Percentiles rank a stretch among this genome's conserved stretches.
phyloP scores from a whole-genome alignment of 1,284 basidiomycete species.

The Cronartium quercuum region DNA sequence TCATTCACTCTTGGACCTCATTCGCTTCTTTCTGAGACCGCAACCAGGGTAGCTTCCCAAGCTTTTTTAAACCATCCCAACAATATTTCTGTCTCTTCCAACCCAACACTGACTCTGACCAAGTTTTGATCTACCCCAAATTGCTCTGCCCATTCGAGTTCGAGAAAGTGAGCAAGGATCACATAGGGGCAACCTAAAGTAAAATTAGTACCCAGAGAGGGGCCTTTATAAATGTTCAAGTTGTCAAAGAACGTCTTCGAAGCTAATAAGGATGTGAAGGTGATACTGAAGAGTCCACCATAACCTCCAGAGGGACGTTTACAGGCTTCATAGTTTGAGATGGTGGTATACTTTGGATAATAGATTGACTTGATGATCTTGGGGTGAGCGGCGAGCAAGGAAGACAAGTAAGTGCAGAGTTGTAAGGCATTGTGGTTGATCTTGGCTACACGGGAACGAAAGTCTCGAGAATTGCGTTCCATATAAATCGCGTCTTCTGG shows the following conservation, averaged over 20 bases:
- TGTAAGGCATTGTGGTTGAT: slow-evolving; percentile 80
- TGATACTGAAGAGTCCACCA: slow-evolving; percentile 86
- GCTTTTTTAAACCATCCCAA: slow-evolving; percentile 62
- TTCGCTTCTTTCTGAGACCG: slow-evolving; percentile 53
- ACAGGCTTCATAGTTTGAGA: slow-evolving; percentile 66
- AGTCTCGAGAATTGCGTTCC: slow-evolving; percentile 96
- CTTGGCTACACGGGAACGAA: slow-evolving; percentile 64
- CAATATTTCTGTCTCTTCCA: slow-evolving; percentile 68
- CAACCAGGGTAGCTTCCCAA: slow-evolving; percentile 55
- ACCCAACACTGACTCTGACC: slow-evolving; percentile 81
- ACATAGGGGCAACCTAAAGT: slow-evolving; percentile 90
- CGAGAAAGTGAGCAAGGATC: slow-evolving; percentile 82
- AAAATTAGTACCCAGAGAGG: slow-evolving; percentile 90
- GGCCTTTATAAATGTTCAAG: slow-evolving; percentile 79
- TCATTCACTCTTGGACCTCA: background rate
- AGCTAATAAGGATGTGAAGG: slow-evolving; percentile 66
- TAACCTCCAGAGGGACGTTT: slow-evolving; percentile 60
- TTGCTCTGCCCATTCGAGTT: slow-evolving; percentile 82
- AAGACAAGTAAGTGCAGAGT: slow-evolving; percentile 69
- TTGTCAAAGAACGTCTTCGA: slow-evolving; percentile 80
- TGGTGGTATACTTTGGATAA: slow-evolving; percentile 79
- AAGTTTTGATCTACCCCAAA: slow-evolving; percentile 80
- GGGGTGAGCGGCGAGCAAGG: slow-evolving; percentile 47
- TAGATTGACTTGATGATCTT: slow-evolving; percentile 67
- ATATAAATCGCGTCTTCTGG: slow-evolving; percentile 90